Evolutionary conservation across 805 yeast genomes (phyloP).

Genomic region (Pichia phayaonensis): DNA sequence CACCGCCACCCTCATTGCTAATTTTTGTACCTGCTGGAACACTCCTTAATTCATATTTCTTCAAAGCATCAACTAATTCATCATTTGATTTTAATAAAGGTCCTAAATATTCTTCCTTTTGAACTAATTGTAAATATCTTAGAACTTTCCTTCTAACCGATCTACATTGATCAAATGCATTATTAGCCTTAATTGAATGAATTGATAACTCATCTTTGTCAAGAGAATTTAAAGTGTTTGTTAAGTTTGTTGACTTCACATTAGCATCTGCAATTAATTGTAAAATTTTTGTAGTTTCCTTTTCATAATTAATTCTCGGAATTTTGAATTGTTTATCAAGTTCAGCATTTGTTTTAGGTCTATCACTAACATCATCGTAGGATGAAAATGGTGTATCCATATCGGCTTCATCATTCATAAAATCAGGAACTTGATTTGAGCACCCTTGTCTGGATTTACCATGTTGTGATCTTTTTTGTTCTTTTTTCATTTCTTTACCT

Average conservation of each 20-base stretch:
- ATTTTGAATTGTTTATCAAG: slow-evolving; percentile 47
- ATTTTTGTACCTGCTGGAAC: slow-evolving; percentile 22
- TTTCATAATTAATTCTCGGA: slow-evolving; percentile 59
- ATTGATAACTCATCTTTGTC: slow-evolving; percentile 46
- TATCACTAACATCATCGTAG: slow-evolving; percentile 13
- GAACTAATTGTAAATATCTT: slow-evolving; percentile 74
- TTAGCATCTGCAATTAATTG: slow-evolving; percentile 67
- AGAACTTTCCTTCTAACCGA: slow-evolving; percentile 69
- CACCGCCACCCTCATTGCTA: slow-evolving; percentile 32
- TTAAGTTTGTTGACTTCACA: slow-evolving; percentile 61
- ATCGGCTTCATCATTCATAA: slow-evolving; percentile 48
- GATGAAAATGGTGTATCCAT: slow-evolving; percentile 29
- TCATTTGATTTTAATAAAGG: slow-evolving; percentile 84
- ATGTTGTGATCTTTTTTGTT: slow-evolving; percentile 2
- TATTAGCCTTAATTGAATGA: slow-evolving; percentile 54
- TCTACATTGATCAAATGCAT: slow-evolving; percentile 67
- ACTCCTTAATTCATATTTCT: slow-evolving; percentile 55
- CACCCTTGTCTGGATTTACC: not conserved
- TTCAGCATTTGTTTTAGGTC: slow-evolving; percentile 26
- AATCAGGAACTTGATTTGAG: slow-evolving; percentile 27
- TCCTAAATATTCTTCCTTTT: slow-evolving; percentile 84
- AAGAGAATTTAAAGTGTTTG: slow-evolving; percentile 44
- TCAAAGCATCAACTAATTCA: slow-evolving; percentile 69
- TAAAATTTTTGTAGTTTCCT: slow-evolving; percentile 68
- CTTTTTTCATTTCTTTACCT: not conserved